Base-by-base conservation (phyloP, 1,284 basidiomycete genomes). In the Pseudomicrostroma phylloplanum region DNA sequence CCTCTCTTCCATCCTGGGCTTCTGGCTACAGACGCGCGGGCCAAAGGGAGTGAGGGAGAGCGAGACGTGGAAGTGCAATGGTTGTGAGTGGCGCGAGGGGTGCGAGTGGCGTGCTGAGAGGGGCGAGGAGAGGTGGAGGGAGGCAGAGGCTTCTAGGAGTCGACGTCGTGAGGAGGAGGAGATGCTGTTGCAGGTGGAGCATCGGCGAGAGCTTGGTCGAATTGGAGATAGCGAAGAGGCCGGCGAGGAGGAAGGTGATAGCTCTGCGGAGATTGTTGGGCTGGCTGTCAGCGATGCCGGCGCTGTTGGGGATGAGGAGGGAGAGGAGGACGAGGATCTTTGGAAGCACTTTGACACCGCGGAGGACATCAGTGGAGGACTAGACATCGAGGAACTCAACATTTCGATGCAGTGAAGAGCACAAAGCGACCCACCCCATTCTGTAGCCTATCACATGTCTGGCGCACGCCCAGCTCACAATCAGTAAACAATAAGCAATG, bases 41-140 rank as follows among this genome's bases (percentile, higher is more conserved):
- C 59, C 67, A 0, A 11, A 58, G 8, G 76, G 76, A 1, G 76
- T 78, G 0, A 23, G 25, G 0, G 36, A 66, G 15, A 40, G 57
- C 1, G 63, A 71, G 41, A 67, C 73, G 0, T 55, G 63, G 15
- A 60, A 73, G 1, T 78, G 76, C 42, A 65, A 67, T 61, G 61
- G 59, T 6, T 78, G 76, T 62, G 72, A 70, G 49, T 78, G 67
- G 67, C 61, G 61, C 2, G 62, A 73, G 2, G 70, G 65, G 0
- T 78, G 76, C 55, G 76, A 78, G 59, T 78, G 76, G 76, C 65
- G 76, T 9, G 58, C 51, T 4, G 42, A 56, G 26, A 66, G 58
- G 57, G 69, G 60, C 1, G 41, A 59, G 25, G 61, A 55, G 41
- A 59, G 30, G 9, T 36, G 30, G 30, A 36, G 9, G 30, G 30